Evolutionary conservation across 1,284 basidiomycete species (phyloP).

Genomic region (Ceratobasidium sp.): DNA sequence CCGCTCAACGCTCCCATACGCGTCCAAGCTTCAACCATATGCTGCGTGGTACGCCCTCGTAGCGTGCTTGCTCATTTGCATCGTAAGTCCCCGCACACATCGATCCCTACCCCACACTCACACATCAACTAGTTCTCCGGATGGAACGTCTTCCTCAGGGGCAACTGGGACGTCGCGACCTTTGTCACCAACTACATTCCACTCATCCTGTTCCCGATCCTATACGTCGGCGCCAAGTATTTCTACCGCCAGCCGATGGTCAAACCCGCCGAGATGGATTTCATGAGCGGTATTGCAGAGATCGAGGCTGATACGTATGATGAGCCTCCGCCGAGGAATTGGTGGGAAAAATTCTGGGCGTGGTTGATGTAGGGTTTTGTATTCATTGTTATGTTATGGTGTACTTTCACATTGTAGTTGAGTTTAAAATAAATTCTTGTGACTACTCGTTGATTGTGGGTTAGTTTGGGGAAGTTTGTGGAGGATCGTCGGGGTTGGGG

Average conservation of each 20-base stretch:
- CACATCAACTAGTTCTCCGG: conserved; percentile 70
- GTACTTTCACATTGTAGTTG: background rate
- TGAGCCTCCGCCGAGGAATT: conserved; percentile 78
- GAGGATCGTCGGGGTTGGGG: too few species aligned
- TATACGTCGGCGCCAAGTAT: conserved; percentile 73
- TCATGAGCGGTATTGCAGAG: conserved; percentile 75
- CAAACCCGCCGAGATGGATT: conserved; percentile 78
- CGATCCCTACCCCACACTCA: background rate
- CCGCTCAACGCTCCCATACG: conserved; percentile 74
- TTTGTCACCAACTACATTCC: conserved; percentile 87
- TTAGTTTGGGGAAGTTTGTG: too few species aligned
- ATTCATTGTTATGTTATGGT: conserved; percentile 6
- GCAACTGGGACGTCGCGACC: conserved; percentile 67
- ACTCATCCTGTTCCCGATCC: conserved; percentile 77
- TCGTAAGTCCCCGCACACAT: conserved; percentile 64
- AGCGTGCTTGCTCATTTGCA: conserved; percentile 70
- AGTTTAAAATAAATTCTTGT: conserved; percentile 14
- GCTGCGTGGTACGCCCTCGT: conserved; percentile 76
- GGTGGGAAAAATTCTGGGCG: conserved; percentile 74
- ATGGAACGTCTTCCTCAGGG: conserved; percentile 80
- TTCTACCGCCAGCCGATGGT: conserved; percentile 64
- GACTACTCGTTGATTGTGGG: background rate
- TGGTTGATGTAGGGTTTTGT: conserved; percentile 66
- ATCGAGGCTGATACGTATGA: conserved; percentile 66
- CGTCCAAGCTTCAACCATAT: conserved; percentile 71